Evolutionary conservation across 2,329 filamentous ascomycete species (phyloP).

Genomic region (Fusarium illudens): DNA sequence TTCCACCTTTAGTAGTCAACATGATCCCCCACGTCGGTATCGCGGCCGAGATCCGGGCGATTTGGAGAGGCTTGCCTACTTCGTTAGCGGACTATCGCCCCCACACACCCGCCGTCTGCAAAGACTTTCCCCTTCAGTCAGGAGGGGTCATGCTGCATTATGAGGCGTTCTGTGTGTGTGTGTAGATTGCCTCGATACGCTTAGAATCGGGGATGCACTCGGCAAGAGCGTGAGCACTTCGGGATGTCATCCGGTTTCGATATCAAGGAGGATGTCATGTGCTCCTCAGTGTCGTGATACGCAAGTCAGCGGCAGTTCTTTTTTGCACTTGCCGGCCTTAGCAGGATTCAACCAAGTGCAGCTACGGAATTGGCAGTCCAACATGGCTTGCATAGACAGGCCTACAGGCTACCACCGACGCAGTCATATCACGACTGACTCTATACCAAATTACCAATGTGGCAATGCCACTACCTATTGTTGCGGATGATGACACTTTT

Average conservation of each 20-base stretch:
- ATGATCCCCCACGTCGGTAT: neutral
- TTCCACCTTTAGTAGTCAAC: neutral
- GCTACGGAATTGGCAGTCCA: neutral
- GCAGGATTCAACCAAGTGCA: neutral
- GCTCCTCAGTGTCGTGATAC: neutral
- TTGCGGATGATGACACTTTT: neutral
- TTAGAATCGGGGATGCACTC: neutral
- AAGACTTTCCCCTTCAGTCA: slow-evolving; percentile 19
- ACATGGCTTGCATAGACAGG: neutral
- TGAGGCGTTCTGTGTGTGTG: neutral
- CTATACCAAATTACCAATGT: no score
- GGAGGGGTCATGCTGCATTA: neutral
- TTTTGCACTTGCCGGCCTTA: neutral
- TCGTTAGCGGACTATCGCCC: neutral
- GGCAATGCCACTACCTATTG: no score
- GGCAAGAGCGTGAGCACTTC: neutral
- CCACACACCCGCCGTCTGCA: slow-evolving; percentile 12
- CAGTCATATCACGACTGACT: no score
- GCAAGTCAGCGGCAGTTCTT: neutral
- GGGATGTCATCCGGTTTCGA: neutral
- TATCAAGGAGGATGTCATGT: neutral
- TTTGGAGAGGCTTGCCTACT: slow-evolving; percentile 16
- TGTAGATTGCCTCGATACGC: neutral
- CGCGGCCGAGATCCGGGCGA: neutral
- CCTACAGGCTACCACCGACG: no score